Conservation (phyloP, 2,329 filamentous ascomycete species). For the Mariannaea sp. region DNA sequence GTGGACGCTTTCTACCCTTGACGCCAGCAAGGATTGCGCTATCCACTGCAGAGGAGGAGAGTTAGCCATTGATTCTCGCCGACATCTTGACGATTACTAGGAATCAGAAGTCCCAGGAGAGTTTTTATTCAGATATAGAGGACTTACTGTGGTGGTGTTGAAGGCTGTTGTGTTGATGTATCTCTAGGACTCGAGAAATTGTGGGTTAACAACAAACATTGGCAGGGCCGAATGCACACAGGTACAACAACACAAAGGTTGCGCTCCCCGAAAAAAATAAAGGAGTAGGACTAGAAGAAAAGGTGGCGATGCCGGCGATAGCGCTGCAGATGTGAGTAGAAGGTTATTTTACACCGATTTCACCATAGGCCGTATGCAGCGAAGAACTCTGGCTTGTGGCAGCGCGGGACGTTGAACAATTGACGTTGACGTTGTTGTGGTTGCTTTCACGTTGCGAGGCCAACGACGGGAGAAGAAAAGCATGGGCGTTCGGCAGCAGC, state of each 20-base stretch:
- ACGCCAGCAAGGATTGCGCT: slow-evolving; percentile 40
- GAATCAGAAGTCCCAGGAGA: no score
- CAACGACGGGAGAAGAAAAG: slow-evolving; percentile 45
- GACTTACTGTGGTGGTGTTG: slow-evolving; percentile 27
- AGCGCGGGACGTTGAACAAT: slow-evolving; percentile 39
- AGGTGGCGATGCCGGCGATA: slow-evolving; percentile 17
- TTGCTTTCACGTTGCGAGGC: slow-evolving; percentile 52
- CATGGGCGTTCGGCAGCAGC: slow-evolving; percentile 16
- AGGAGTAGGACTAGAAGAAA: no score
- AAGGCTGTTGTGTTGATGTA: slow-evolving; percentile 37
- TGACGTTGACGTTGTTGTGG: slow-evolving; percentile 45
- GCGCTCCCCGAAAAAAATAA: slow-evolving; percentile 20
- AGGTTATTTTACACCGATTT: slow-evolving; percentile 16
- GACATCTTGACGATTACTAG: no score
- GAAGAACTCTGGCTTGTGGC: slow-evolving; percentile 31
- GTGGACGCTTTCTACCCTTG: slow-evolving; percentile 55
- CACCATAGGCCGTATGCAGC: slow-evolving; percentile 23
- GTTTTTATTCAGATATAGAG: slow-evolving; percentile 15
- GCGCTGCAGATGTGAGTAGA: slow-evolving; percentile 15
- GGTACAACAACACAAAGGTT: slow-evolving; percentile 35
- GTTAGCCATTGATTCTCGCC: no score
- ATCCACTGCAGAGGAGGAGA: slow-evolving; percentile 37
- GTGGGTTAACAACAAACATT: slow-evolving; percentile 49
- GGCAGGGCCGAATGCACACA: slow-evolving; percentile 40
- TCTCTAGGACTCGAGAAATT: slow-evolving; percentile 34